Evolutionary conservation across 805 yeast species (phyloP).

Genomic region (Cyberlindnera nakhonratchasimensis): DNA sequence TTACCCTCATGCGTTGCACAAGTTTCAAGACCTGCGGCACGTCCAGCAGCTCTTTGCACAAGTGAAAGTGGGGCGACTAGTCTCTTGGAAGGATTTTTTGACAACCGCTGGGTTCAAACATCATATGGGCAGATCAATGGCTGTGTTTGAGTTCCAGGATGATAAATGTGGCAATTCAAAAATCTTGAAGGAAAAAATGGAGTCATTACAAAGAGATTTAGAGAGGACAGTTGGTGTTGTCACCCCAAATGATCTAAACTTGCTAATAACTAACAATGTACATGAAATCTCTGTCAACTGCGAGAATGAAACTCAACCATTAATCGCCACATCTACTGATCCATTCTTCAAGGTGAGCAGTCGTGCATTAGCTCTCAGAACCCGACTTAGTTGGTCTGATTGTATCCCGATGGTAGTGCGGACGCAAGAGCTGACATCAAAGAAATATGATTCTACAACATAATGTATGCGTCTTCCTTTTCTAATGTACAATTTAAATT

Average conservation of each 20-base stretch:
- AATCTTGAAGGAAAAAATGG: neutral
- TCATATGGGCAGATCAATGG: constrained; percentile 12
- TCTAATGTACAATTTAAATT: neutral
- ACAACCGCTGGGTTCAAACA: constrained; percentile 9
- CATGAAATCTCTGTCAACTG: neutral
- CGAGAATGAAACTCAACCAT: neutral
- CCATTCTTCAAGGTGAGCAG: constrained; percentile 8
- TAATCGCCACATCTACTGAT: constrained; percentile 4
- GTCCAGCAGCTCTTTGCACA: constrained; percentile 6
- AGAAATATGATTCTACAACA: too few relatives aligned
- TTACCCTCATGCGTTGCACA: constrained; percentile 7
- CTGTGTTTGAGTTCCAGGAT: constrained; percentile 4
- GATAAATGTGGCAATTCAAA: neutral
- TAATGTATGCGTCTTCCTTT: too few relatives aligned
- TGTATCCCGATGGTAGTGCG: constrained; percentile 15
- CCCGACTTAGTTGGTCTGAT: constrained; percentile 3
- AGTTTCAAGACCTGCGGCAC: constrained; percentile 9
- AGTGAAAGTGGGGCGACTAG: constrained; percentile 4
- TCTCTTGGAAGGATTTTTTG: constrained; percentile 11
- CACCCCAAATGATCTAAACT: neutral
- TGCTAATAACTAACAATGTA: neutral
- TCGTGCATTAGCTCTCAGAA: neutral
- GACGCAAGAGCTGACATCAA: constrained; percentile 3
- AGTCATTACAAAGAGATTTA: neutral
- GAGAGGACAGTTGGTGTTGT: constrained; percentile 10